Conservation (phyloP, 192 early-diverging fungal species). For the Coemansia sp. region DNA sequence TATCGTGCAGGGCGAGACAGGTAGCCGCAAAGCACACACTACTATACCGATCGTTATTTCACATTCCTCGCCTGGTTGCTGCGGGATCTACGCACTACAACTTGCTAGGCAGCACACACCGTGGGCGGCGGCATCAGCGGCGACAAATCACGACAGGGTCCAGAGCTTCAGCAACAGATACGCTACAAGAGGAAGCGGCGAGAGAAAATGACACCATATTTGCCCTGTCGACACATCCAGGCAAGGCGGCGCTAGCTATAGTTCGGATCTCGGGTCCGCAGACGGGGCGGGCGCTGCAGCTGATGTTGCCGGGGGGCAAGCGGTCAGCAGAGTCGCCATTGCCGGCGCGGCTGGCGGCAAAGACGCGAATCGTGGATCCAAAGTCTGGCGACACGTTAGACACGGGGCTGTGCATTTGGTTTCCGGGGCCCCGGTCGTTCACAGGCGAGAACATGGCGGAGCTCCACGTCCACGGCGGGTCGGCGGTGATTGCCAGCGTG, state of each 20-base stretch:
- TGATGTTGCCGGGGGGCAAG: constrained; percentile 5
- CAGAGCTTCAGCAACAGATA: not conserved
- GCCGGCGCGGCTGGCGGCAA: constrained; percentile 2
- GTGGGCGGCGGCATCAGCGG: not conserved
- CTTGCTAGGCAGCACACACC: not conserved
- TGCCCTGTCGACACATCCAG: constrained; percentile 70
- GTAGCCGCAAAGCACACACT: not conserved
- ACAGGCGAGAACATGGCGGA: constrained; percentile 78
- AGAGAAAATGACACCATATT: constrained; percentile 62
- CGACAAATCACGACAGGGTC: not conserved
- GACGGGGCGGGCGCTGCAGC: constrained; percentile 39
- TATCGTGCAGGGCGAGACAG: not conserved
- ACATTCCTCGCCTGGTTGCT: not conserved
- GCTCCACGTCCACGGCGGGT: constrained; percentile 74
- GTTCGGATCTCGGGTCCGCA: constrained; percentile 67
- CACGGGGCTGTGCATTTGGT: constrained; percentile 48
- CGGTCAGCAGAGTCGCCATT: not conserved
- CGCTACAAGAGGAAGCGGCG: not conserved
- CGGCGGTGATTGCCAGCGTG: constrained; percentile 62
- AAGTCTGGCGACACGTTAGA: constrained; percentile 56
- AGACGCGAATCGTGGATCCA: constrained; percentile 24
- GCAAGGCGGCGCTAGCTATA: constrained; percentile 78
- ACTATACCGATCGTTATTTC: not conserved
- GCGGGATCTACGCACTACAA: not conserved
- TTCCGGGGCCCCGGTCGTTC: constrained; percentile 59